phyloP scores from a whole-genome alignment of 441 rosid genomes.

The Corymbia calophylla region DNA sequence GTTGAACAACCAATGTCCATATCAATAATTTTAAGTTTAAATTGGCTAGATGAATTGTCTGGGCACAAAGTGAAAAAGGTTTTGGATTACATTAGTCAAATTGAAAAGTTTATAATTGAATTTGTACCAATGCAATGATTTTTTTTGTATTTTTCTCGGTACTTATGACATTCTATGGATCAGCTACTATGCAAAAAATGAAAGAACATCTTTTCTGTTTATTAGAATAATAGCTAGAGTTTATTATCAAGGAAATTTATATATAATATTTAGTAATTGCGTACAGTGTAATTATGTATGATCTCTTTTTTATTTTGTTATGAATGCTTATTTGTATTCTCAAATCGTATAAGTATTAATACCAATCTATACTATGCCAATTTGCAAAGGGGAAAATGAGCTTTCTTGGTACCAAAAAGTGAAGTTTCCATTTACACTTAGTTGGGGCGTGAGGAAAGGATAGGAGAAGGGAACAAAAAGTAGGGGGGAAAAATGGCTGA shows the following conservation, averaged over 20 bases:
- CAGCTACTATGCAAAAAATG: neutral
- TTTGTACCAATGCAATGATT: no score
- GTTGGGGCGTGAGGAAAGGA: neutral
- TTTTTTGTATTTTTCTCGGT: accelerated
- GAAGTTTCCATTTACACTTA: neutral
- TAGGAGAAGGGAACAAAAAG: neutral
- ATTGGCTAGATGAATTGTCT: neutral
- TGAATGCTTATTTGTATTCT: neutral
- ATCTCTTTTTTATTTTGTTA: neutral
- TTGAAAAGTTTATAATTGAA: neutral
- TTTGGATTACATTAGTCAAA: no score
- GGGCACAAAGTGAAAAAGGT: no score
- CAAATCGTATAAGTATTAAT: neutral
- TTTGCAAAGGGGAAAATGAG: neutral
- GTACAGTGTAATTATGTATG: neutral
- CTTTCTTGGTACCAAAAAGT: neutral
- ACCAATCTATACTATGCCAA: neutral
- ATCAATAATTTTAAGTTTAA: no score
- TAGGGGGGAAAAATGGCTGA: neutral
- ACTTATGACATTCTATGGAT: neutral
- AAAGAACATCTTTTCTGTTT: neutral
- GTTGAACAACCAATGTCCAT: accelerated
- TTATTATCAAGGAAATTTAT: neutral
- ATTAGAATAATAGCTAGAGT: neutral
- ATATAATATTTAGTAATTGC: neutral